Base-by-base conservation (phyloP, 495 filamentous ascomycete genomes). In the Podospora conica region DNA sequence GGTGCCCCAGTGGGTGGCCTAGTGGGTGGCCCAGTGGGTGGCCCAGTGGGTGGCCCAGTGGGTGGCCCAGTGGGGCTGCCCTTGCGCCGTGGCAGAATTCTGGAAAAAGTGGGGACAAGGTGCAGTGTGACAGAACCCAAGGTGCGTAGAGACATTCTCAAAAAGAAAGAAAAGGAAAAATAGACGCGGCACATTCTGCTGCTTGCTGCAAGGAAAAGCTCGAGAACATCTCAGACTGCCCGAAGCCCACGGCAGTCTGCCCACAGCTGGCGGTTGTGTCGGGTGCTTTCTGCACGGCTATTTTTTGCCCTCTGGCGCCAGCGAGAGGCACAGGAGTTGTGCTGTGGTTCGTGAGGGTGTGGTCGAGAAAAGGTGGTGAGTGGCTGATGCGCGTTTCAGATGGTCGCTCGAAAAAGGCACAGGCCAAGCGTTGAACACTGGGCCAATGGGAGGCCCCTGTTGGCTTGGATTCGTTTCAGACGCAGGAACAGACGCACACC, bases 381-480 rank as follows among this genome's bases (percentile, higher is more conserved):
- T 61, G 60, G 60, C 40, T 20, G 48, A 48, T 18, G 31, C 29
- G 9, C 60, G 66, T 68, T 68, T 68, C 66, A 65, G 54, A 62
- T 61, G 57, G 58, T 48, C 48, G 73, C 67, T 80, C 67, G 59
- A 69, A 71, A 68, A 63, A 67, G 33, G 29, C 27, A 53, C 65
- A 64, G 63, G 61, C 59, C 22, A 56, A 55, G 40, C 40, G 40
- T 48, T 48, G 40, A 73, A 69, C 61, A 66, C 22, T 40, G n/a
- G 55, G 3, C 73, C 71, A 74, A 73, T 72, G 59, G 58, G 27
- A 12, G 24, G 48, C 29, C 53, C 24, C 28, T 28, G 55, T 40
- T 12, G 27, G 53, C 31, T 59, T 74, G 67, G 71, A 68, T 40
- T 64, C 66, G 74, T 76, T 76, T 76, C 72, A 76, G 66, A 65